Percentiles rank a stretch among this genome's conserved stretches.
Evolutionary conservation across 1,139 yeast species (phyloP).

Genomic region (Zhuliangozyma parablackwelliae): DNA sequence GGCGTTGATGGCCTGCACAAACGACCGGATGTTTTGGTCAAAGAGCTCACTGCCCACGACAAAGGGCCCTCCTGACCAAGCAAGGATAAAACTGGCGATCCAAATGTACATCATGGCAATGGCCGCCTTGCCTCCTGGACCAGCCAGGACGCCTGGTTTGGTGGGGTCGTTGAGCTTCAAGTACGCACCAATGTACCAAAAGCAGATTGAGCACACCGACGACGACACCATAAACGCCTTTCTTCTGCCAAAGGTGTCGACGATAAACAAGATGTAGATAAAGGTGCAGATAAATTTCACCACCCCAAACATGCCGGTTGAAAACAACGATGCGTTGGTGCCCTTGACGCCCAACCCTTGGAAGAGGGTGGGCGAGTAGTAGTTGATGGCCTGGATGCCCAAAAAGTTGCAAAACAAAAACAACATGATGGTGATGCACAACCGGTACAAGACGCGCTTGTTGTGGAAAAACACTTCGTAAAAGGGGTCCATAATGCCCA

Average conservation of each 20-base stretch:
- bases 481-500: slow-evolving; percentile 37
- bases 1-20: slow-evolving; percentile 41
- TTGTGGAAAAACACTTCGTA: slow-evolving; percentile 29
- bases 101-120: slow-evolving; percentile 42
- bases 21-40: slow-evolving; percentile 39
- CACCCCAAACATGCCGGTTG: slow-evolving; percentile 43
- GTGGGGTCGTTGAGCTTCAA: slow-evolving; percentile 37
- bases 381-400: slow-evolving; percentile 45
- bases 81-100: slow-evolving; percentile 40
- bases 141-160: slow-evolving; percentile 29
- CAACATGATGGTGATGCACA: slow-evolving; percentile 29
- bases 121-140: slow-evolving; percentile 43
- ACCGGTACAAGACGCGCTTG: slow-evolving; percentile 25
- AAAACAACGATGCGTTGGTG: slow-evolving; percentile 34
- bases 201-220: slow-evolving; percentile 33
- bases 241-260: slow-evolving; percentile 37
- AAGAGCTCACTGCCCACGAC: slow-evolving; percentile 41
- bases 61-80: slow-evolving; percentile 45
- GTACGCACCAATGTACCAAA: slow-evolving; percentile 43
- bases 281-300: slow-evolving; percentile 37
- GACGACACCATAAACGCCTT: slow-evolving; percentile 37
- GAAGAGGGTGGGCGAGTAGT: slow-evolving; percentile 42
- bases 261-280: slow-evolving; percentile 33
- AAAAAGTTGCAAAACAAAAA: slow-evolving; percentile 41
- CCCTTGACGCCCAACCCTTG: slow-evolving; percentile 37